Base-by-base conservation (phyloP, 139 green algal genomes). In the Pedinophyceae sp. region DNA sequence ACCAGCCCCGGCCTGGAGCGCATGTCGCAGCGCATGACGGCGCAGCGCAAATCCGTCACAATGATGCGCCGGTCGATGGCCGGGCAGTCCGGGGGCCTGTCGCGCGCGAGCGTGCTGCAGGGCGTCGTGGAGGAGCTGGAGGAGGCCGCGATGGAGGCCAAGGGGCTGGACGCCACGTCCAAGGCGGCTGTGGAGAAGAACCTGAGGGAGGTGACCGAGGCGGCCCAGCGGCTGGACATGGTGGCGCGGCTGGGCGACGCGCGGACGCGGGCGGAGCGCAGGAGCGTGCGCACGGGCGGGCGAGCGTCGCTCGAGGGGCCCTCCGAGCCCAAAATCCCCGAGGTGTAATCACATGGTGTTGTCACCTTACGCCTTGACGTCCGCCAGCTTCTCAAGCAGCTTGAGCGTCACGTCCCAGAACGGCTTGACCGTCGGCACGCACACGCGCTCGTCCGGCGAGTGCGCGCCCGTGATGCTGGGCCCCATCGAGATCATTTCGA, bases 381-480 rank as follows among this genome's bases (percentile, higher is more conserved):
- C 30, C 22, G 52, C 23, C 26, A 50, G 19, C 30, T 22, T 50
- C 3, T n/a, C 24, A 2, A 49, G 6, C 27, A 56, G 34, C 15
- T 50, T 25, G 20, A 81, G 19, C 0, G 73, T 81, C n/a, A 77
- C 60, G 7, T 78, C 18, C 50, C 53, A 87, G 48, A 87, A 87
- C 25, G 75, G 76, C 52, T 52, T 24, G 45, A 87, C 76, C 34
- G 46, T 54, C 17, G 1, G 29, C 24, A 50, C 30, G 18, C 34
- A 40, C 26, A 84, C 70, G 6, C 60, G 57, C 58, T 89, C 80
- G 27, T 89, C 73, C 1, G 78, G 77, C 0, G 61, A 74, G 63
- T 89, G 81, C 0, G 81, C 81, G 2, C 76, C 76, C 19, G 46
- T 66, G 55, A 90, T 90, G 45, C 75, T 86, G 19, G 81, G 81